Evolutionary conservation across 2,329 filamentous ascomycete genomes (phyloP), one percentile per base, ranked within the genome.

Genomic region (Penicillium fuscoglaucum): DNA sequence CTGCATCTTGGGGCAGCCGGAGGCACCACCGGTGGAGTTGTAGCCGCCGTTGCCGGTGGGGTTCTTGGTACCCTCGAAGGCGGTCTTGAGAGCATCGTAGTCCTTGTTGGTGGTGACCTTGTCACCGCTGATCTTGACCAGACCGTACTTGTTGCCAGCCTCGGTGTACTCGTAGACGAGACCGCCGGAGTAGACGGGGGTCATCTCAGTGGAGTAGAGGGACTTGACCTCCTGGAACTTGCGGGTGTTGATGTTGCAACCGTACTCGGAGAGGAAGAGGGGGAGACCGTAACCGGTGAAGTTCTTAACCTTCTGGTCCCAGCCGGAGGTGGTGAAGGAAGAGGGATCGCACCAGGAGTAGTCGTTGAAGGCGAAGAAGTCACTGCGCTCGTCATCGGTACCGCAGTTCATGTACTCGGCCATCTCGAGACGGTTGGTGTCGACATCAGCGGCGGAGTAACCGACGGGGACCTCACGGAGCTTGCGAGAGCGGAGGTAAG

Each of bases 81-180:
- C 82, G 10, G 68, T 68, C 76, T 83, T 79, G 57, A 87, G 79
- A 50, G 79, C 78, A 47, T 77, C 73, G 76, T 88, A 96, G 70
- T 93, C 90, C 41, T 75, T 62, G 35, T 82, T 77, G 63, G 88
- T 83, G 33, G 78, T 79, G 33, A 90, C 83, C 29, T 75, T 76
- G 72, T 76, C 68, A 62, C 82, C 83, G 47, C 76, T 71, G 70
- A 95, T 80, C 58, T 84, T 78, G 72, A 93, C 91, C 59, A 96
- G 87, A 64, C 93, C 93, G 76, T 87, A 98, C 46, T 87, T 82
- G 79, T 87, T 91, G 61, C 83, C 82, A 77, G 96, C 91, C 78
- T 96, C 90, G 10, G 90, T 88, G 82, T 96, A 99, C 78, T 98
- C 93, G 80, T 97, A 99, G 76, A 97, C 90, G 40, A 99, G 85